Evolutionary conservation across 2,329 filamentous ascomycete genomes (phyloP).

Genomic region (Fusarium buharicum): DNA sequence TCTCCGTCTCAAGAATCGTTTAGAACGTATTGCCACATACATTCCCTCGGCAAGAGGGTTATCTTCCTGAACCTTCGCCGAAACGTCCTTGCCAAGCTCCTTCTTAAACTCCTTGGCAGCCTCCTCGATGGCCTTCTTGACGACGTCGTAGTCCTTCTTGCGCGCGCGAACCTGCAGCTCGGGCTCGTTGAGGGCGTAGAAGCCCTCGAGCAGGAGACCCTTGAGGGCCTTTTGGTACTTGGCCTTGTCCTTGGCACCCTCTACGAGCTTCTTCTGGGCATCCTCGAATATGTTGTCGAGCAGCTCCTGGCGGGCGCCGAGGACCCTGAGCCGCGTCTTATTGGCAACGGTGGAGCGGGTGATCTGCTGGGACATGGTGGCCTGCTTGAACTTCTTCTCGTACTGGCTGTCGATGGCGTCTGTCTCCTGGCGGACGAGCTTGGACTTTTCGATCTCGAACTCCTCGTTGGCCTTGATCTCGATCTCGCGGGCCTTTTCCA

Average conservation of each 20-base stretch:
- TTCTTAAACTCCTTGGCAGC: constrained; percentile 88
- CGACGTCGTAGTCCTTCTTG: constrained; percentile 79
- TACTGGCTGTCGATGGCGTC: constrained; percentile 90
- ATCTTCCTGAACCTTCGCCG: constrained; percentile 79
- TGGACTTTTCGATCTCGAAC: constrained; percentile 98
- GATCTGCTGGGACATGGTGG: constrained; percentile 98
- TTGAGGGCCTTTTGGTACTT: constrained; percentile 83
- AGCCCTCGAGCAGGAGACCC: constrained; percentile 85
- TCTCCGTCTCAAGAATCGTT: not conserved
- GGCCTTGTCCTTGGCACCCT: constrained; percentile 71
- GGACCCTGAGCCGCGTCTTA: constrained; percentile 91
- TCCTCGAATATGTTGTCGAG: constrained; percentile 90
- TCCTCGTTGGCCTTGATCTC: constrained; percentile 98
- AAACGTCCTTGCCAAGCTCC: constrained; percentile 74
- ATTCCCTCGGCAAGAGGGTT: constrained; percentile 82
- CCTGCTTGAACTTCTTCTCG: constrained; percentile 99
- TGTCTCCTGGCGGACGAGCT: constrained; percentile 96
- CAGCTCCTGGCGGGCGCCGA: constrained; percentile 87
- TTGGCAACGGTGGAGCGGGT: constrained; percentile 95
- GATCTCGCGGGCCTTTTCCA: constrained; percentile 97
- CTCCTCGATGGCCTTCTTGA: constrained; percentile 80
- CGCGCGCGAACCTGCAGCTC: constrained; percentile 79
- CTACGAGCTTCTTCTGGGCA: constrained; percentile 75
- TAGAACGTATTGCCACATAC: constrained; percentile 67
- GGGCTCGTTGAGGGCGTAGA: constrained; percentile 87